Percentiles rank a stretch among this genome's conserved stretches.
Evolutionary conservation across 1,139 yeast genomes (phyloP).

Genomic region (Petasospora fabianii): DNA sequence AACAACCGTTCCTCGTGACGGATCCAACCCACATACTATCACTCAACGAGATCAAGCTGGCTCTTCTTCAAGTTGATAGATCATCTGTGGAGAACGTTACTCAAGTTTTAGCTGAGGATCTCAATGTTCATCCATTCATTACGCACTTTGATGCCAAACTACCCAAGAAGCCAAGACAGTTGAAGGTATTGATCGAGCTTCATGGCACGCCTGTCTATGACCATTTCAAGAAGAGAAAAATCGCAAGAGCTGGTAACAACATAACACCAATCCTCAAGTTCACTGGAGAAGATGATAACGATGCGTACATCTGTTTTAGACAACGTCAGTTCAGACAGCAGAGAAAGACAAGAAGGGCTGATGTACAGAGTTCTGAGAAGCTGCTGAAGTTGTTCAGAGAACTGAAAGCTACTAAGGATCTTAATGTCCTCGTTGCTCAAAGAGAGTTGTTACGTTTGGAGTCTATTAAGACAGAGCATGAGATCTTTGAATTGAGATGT

Average conservation of each 20-base stretch:
- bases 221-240: constrained; percentile 78
- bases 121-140: constrained; percentile 33
- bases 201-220: constrained; percentile 72
- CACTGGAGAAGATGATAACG: constrained; percentile 85
- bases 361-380: constrained; percentile 84
- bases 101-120: constrained; percentile 31
- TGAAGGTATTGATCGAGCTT: constrained; percentile 50
- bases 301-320: constrained; percentile 94
- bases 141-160: constrained; percentile 48
- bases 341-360: constrained; percentile 94
- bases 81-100: constrained; percentile 33
- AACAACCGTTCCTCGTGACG: constrained; percentile 84
- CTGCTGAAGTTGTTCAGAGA: constrained; percentile 72
- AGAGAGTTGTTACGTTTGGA: constrained; percentile 66
- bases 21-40: constrained; percentile 76
- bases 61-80: constrained; percentile 33
- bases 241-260: constrained; percentile 64
- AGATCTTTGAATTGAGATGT: constrained; percentile 67
- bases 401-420: constrained; percentile 68
- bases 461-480: constrained; percentile 53
- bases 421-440: constrained; percentile 66
- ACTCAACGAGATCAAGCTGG: constrained; percentile 61
- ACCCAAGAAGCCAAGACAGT: constrained; percentile 39
- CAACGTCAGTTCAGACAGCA: constrained; percentile 95
- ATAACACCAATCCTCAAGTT: constrained; percentile 75